These are phyloP conservation scores for Scheffersomyces ergatensis DNA, from an alignment of 805 yeast species.

Conservation along the genomic window DNA sequence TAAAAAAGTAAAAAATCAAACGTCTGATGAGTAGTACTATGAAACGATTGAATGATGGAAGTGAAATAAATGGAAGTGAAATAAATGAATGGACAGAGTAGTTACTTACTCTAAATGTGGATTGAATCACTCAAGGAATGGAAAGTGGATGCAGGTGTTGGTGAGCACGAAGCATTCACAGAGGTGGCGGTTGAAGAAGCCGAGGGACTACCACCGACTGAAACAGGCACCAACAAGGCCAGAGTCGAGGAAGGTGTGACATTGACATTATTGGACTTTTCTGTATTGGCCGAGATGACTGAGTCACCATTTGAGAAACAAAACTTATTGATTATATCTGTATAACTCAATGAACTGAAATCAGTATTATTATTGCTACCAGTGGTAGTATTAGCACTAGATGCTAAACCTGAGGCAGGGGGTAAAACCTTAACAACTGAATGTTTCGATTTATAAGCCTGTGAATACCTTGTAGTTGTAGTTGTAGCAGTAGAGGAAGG, in stretches of 20 bases:
- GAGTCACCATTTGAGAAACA: slow-evolving; percentile 30
- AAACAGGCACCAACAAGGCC: too few species aligned
- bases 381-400: neutral
- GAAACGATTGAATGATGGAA: too few species aligned
- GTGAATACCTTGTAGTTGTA: slow-evolving; percentile 26
- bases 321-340: slow-evolving; percentile 32
- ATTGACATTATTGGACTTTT: slow-evolving; percentile 7
- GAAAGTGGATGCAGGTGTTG: slow-evolving; percentile 31
- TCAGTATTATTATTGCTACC: neutral
- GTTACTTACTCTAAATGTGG: slow-evolving; percentile 22
- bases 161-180: slow-evolving; percentile 8
- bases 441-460: slow-evolving; percentile 17
- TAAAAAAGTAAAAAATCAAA: too few species aligned
- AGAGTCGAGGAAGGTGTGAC: too few species aligned
- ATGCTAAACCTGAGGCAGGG: neutral
- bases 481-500: too few species aligned
- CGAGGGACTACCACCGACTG: too few species aligned
- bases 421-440: neutral
- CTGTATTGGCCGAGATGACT: neutral
- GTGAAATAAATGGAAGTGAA: too few species aligned
- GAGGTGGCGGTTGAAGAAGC: slow-evolving; percentile 3
- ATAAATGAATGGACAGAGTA: too few species aligned
- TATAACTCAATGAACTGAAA: slow-evolving; percentile 13
- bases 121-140: slow-evolving; percentile 33
- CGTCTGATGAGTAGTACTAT: too few species aligned